Conservation (phyloP, 345 rosid genomes). For the Gossypioides kirkii region DNA sequence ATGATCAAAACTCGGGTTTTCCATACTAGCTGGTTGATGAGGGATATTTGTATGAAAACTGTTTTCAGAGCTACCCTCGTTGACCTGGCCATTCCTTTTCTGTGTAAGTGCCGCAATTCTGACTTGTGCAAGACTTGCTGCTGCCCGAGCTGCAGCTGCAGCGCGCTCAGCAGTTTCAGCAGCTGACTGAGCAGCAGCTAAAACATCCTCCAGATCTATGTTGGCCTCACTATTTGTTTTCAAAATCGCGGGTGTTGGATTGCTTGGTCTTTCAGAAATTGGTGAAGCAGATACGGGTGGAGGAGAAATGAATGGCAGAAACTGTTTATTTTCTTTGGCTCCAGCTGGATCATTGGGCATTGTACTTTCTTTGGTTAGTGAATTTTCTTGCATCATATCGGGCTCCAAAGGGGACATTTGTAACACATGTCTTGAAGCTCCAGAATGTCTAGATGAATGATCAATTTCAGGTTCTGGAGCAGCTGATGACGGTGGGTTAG, state of each 20-base stretch:
- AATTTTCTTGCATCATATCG: constrained; percentile 27
- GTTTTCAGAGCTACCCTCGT: constrained; percentile 42
- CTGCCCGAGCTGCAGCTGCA: constrained; percentile 86
- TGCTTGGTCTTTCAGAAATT: constrained; percentile 19
- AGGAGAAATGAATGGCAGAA: constrained; percentile 54
- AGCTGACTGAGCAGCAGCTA: constrained; percentile 86
- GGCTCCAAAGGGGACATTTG: constrained; percentile 30
- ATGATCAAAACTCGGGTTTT: constrained; percentile 33
- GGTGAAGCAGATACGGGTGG: constrained; percentile 35
- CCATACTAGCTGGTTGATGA: constrained; percentile 26
- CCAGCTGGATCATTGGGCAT: constrained; percentile 20
- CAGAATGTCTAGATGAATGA: constrained; percentile 10
- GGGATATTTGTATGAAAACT: constrained; percentile 44
- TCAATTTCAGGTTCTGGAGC: constrained; percentile 20
- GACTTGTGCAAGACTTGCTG: constrained; percentile 87
- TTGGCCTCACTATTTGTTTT: constrained; percentile 36
- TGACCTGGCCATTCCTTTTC: constrained; percentile 40
- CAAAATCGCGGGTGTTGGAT: constrained; percentile 20
- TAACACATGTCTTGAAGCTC: constrained; percentile 22
- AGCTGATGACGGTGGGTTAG: constrained; percentile 19
- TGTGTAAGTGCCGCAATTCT: constrained; percentile 66
- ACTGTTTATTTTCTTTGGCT: constrained; percentile 48
- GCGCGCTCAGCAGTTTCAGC: constrained; percentile 90
- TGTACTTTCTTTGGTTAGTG: constrained; percentile 29
- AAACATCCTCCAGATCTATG: constrained; percentile 72